Evolutionary conservation across 2,329 filamentous ascomycete species (phyloP).

Genomic region (Parasarocladium wereldwijsianum): DNA sequence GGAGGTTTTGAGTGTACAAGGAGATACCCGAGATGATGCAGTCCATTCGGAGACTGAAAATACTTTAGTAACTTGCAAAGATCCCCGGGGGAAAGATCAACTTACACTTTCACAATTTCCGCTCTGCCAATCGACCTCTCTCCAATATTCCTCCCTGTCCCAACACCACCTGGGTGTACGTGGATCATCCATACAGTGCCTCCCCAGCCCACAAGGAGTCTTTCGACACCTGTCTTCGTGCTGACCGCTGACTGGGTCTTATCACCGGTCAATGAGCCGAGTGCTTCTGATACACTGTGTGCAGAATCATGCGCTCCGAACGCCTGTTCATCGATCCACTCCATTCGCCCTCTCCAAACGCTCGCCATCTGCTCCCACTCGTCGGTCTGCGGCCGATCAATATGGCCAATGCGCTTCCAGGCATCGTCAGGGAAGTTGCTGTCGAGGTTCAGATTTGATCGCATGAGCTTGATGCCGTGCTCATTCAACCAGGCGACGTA

Average conservation of each 20-base stretch:
- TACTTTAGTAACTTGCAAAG: conserved; percentile 13
- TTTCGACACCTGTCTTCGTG: conserved; percentile 45
- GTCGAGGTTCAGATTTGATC: conserved; percentile 71
- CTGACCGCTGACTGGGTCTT: conserved; percentile 34
- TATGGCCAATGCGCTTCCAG: conserved; percentile 89
- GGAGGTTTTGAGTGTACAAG: conserved; percentile 80
- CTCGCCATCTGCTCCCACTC: conserved; percentile 94
- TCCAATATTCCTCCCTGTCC: conserved; percentile 49
- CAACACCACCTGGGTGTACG: conserved; percentile 62
- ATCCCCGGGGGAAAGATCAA: conserved; percentile 9
- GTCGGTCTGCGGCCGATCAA: conserved; percentile 72
- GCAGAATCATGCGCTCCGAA: conserved; percentile 45
- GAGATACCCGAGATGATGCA: conserved; percentile 96
- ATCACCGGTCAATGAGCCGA: conserved; percentile 27
- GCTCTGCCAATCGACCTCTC: conserved; percentile 65
- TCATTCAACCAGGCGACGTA: conserved; percentile 95
- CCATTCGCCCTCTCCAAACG: conserved; percentile 81
- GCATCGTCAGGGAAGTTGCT: conserved; percentile 63
- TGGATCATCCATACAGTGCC: conserved; percentile 93
- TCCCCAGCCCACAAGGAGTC: conserved; percentile 87
- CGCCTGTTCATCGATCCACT: conserved; percentile 81
- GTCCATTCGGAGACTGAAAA: conserved; percentile 69
- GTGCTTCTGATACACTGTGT: conserved; percentile 4
- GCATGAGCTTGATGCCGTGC: conserved; percentile 95
- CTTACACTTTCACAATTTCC: conserved; percentile 86